These are phyloP conservation scores for Centaurea solstitialis DNA, from an alignment of 129 eudicot genomes.

Conservation along the genomic window DNA sequence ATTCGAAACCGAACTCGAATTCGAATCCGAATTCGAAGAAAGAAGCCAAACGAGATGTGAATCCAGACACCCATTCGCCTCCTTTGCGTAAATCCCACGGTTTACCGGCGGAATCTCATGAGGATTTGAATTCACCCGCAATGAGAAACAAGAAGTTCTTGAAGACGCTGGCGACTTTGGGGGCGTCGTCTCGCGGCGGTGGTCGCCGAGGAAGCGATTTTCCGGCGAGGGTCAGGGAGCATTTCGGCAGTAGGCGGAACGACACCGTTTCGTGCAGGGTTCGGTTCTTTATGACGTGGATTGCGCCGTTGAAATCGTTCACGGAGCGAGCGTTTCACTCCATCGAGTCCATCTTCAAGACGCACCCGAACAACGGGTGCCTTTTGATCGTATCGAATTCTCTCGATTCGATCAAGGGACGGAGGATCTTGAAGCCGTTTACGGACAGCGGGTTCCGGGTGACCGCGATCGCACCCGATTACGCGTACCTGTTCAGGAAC, in stretches of 20 bases:
- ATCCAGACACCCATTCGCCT: constrained; percentile 36
- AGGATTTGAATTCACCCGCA: background rate
- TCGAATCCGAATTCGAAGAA: too few species aligned
- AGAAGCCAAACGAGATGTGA: constrained; percentile 29
- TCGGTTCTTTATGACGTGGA: constrained; percentile 96
- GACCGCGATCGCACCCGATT: constrained; percentile 71
- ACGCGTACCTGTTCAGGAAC: constrained; percentile 56
- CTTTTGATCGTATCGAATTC: constrained; percentile 71
- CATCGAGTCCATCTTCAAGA: constrained; percentile 66
- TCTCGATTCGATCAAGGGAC: constrained; percentile 65
- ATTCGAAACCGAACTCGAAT: too few species aligned
- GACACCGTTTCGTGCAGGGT: constrained; percentile 46
- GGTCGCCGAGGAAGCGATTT: constrained; percentile 32
- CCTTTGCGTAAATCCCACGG: constrained; percentile 38
- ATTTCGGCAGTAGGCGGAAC: constrained; percentile 20
- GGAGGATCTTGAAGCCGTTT: constrained; percentile 56
- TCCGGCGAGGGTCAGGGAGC: constrained; percentile 43
- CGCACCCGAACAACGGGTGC: constrained; percentile 80
- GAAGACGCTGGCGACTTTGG: constrained; percentile 21
- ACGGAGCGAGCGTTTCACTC: constrained; percentile 55
- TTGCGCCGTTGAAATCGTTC: constrained; percentile 65
- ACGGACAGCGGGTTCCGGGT: constrained; percentile 51
- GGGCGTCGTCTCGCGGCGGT: constrained; percentile 6
- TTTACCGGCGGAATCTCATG: constrained; percentile 31
- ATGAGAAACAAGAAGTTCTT: constrained; percentile 22